phyloP scores from a whole-genome alignment of 352 stramenopile species.

The Pythium coloratum region DNA sequence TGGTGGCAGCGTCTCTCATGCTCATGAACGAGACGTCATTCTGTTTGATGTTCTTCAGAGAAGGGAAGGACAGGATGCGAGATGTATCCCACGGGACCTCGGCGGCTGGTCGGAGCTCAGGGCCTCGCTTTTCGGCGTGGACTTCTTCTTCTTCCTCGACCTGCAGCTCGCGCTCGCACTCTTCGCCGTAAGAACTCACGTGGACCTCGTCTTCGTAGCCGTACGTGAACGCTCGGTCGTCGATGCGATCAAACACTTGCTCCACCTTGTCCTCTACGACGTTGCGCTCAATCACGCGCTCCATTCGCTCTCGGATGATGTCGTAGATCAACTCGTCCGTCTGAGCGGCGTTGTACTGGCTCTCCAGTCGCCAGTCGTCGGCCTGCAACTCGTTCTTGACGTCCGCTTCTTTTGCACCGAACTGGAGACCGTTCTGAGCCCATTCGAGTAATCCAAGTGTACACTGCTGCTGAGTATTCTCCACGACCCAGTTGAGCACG shows the following conservation, averaged over 20 bases:
- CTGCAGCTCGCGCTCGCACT: conserved; percentile 65
- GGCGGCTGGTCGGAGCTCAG: conserved; percentile 8
- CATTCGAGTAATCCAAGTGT: conserved; percentile 71
- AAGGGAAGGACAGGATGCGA: conserved; percentile 1
- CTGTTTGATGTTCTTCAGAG: neutral
- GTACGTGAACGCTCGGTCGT: conserved; percentile 18
- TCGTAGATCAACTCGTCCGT: conserved; percentile 33
- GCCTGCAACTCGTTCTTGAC: conserved; percentile 33
- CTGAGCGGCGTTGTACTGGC: conserved; percentile 36
- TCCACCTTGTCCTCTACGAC: conserved; percentile 8
- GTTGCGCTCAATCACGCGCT: conserved; percentile 5
- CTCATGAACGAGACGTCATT: neutral
- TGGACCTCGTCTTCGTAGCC: conserved; percentile 44
- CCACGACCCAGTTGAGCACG: conserved; percentile 86
- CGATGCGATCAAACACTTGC: conserved; percentile 12
- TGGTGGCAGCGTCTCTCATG: conserved; percentile 12
- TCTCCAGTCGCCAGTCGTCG: conserved; percentile 53
- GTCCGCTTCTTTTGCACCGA: conserved; percentile 32
- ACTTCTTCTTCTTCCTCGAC: conserved; percentile 49
- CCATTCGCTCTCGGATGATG: conserved; percentile 29
- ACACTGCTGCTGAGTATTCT: conserved; percentile 77
- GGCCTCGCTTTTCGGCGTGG: conserved; percentile 26
- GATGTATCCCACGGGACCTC: conserved; percentile 35
- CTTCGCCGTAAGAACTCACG: conserved; percentile 35
- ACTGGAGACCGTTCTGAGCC: conserved; percentile 78